phyloP scores from a whole-genome alignment of 495 filamentous ascomycete genomes.

The Pseudotulostoma volvatum region DNA sequence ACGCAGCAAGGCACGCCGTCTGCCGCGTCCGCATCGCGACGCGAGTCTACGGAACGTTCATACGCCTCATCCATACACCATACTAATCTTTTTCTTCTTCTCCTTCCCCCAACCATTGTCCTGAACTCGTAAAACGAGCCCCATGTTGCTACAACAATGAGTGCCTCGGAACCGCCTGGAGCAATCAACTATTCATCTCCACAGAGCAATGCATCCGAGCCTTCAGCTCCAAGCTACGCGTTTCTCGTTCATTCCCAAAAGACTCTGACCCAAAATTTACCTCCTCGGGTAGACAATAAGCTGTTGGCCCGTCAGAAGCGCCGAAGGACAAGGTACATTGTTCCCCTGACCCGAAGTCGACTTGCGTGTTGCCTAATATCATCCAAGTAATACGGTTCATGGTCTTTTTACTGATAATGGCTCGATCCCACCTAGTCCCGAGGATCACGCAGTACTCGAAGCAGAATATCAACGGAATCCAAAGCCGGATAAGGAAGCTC shows the following conservation, averaged over 20 bases:
- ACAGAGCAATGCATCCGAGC: conserved; percentile 19
- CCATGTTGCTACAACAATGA: conserved; percentile 16
- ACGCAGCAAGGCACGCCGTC: background rate
- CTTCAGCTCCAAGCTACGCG: conserved; percentile 32
- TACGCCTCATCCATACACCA: too few species aligned
- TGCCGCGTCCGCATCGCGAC: conserved; percentile 29
- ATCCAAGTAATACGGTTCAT: conserved; percentile 1
- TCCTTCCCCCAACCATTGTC: too few species aligned
- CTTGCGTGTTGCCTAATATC: background rate
- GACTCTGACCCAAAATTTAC: conserved; percentile 43
- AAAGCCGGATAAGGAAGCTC: conserved; percentile 83
- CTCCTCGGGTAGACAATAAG: conserved; percentile 52
- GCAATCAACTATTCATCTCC: conserved; percentile 20
- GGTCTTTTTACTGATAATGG: background rate
- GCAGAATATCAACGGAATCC: conserved; percentile 69
- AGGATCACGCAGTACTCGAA: conserved; percentile 85
- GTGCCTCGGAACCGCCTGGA: conserved; percentile 21
- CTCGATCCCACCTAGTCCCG: conserved; percentile 34
- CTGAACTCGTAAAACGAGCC: too few species aligned
- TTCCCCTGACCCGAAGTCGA: too few species aligned
- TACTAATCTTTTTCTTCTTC: too few species aligned
- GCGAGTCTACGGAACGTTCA: too few species aligned
- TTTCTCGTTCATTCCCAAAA: conserved; percentile 56
- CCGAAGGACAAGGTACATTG: conserved; percentile 43
- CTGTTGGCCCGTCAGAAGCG: conserved; percentile 50